Evolutionary conservation across 1,284 basidiomycete species (phyloP).

Genomic region (Papiliotrema fonsecae): DNA sequence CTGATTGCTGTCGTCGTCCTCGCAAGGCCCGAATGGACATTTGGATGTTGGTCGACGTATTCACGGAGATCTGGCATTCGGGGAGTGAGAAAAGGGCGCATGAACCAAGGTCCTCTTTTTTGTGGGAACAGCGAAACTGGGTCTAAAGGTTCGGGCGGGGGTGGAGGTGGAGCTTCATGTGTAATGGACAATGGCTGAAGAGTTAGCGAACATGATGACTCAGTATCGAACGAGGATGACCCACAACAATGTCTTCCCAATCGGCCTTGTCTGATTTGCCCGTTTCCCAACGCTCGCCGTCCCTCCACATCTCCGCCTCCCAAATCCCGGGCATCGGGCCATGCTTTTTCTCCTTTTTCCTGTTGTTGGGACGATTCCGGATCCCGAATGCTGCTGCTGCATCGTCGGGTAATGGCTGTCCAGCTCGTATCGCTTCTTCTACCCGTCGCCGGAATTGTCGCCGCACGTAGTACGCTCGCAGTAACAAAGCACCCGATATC

Average conservation of each 20-base stretch:
- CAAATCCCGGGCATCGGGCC: conserved; percentile 39
- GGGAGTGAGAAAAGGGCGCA: conserved; percentile 14
- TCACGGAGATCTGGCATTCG: conserved; percentile 1
- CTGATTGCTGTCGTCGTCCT: conserved; percentile 2
- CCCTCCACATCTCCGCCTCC: conserved; percentile 33
- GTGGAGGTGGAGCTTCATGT: conserved; percentile 2
- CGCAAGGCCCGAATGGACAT: background rate
- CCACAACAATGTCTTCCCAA: conserved; percentile 23
- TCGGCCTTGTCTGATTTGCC: conserved; percentile 3
- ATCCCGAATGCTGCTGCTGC: conserved; percentile 23
- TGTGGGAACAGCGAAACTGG: conserved; percentile 2
- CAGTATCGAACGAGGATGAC: conserved; percentile 1
- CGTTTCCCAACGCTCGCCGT: conserved; percentile 11
- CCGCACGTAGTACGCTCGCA: conserved; percentile 38
- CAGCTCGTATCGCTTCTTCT: conserved; percentile 36
- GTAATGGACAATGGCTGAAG: background rate
- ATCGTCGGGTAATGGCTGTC: conserved; percentile 30
- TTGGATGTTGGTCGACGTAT: conserved; percentile 1
- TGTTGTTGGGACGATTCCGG: conserved; percentile 1
- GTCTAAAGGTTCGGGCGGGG: background rate
- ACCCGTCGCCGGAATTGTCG: conserved; percentile 35
- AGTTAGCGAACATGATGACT: background rate
- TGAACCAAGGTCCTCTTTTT: conserved; percentile 3
- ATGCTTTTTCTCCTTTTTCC: conserved; percentile 22
- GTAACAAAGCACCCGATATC: conserved; percentile 37